phyloP scores from a whole-genome alignment of 768 basidiomycete genomes.

The Auriculariales sp. region DNA sequence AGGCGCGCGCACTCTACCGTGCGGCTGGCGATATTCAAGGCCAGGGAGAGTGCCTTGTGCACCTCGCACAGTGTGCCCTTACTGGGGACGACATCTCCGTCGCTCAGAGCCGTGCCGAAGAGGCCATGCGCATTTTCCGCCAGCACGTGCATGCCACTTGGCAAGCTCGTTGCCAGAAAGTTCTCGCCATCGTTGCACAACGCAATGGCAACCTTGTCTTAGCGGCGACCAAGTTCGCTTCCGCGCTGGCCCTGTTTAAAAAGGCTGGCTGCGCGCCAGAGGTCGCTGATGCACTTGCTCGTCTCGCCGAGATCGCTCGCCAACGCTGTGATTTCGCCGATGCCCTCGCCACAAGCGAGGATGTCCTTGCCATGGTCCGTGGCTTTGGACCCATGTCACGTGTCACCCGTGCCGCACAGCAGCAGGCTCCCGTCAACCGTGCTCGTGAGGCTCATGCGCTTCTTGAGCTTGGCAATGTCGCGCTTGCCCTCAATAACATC shows the following conservation, averaged over 20 bases:
- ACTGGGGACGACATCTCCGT: background rate
- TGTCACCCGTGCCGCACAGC: background rate
- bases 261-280: background rate
- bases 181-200: background rate
- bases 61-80: background rate
- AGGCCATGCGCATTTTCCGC: slow-evolving; percentile 1
- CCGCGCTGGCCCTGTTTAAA: background rate
- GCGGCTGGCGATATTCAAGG: background rate
- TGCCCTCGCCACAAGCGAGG: background rate
- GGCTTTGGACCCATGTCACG: background rate
- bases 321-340: background rate
- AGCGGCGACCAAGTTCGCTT: background rate
- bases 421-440: background rate
- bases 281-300: background rate
- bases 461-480: background rate
- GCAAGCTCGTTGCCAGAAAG: background rate
- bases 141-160: background rate
- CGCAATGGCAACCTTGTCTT: background rate
- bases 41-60: background rate
- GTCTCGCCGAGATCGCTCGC: background rate
- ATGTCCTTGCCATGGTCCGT: background rate
- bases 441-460: background rate
- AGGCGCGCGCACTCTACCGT: background rate
- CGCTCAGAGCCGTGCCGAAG: background rate
- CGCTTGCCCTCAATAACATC: background rate